Base-by-base conservation (phyloP, 164 flowering plant genomes). In the Magnolia sinica region DNA sequence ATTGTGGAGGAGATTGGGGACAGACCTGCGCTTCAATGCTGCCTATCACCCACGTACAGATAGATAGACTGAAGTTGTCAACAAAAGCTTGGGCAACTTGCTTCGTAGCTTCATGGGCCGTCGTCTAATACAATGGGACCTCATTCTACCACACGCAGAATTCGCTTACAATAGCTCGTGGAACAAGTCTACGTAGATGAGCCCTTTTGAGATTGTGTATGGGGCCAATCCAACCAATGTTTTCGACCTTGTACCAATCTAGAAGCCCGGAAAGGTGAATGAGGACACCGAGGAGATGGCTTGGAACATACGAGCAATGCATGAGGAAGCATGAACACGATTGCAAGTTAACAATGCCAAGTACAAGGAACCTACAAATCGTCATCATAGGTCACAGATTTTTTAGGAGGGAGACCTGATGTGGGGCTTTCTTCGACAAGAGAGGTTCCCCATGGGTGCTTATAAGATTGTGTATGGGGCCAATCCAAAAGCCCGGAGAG, bases 201-300 rank as follows among this genome's bases (percentile, higher is more conserved):
- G 14, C 24, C 70, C 70, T 19, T 68, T 68, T 68, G 70, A 68
- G 70, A 31, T 68, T 24, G 7, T 68, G 24, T 68, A 68, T 27
- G 70, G 49, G 11, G 16, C 31, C 18, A 11, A 68, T 24, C 70
- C 70, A 7, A 10, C 37, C 2, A 68, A 8, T 24, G 70, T 68
- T 5, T 68, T 68, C 16, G 16, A 68, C 24, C 70, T 68, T 68
- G 49, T 68, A 5, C 19, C 37, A 3, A 24, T 68, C 19, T 29
- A 24, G 8, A 7, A 23, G 24, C 18, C 31, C 1, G 5, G 10
- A 23, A 24, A 16, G 49, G n/a, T 16, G 7, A 68, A 4, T 7
- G 37, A 68, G 14, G 49, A 68, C 23, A 29, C 49, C 2, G 13
- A 68, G 27, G 70, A 24, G 13, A 13, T 68, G 49, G 31, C 70